Conservation (phyloP, 371 early-diverging fungal species). For the Massospora cicadina region DNA sequence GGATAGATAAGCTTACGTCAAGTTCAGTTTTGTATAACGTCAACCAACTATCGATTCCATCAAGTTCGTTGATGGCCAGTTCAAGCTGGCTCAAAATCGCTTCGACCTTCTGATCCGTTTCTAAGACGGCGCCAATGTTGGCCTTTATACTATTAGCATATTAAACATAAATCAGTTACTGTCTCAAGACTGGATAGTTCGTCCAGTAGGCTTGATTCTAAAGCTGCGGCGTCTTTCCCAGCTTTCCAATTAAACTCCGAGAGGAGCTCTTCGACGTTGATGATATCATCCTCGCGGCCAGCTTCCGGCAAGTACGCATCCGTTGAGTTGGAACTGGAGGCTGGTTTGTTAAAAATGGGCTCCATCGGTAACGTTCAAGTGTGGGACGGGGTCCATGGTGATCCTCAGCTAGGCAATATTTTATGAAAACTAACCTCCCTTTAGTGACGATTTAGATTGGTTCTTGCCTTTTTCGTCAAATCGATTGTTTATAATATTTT, state of each 20-base stretch:
- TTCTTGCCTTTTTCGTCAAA: too few species aligned
- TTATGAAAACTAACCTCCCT: too few species aligned
- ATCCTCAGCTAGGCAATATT: too few species aligned
- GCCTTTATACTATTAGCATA: conserved; percentile 23
- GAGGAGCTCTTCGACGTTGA: conserved; percentile 6
- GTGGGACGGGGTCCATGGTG: too few species aligned
- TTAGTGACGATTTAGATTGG: too few species aligned
- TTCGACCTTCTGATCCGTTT: conserved; percentile 72
- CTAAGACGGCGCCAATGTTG: conserved; percentile 83
- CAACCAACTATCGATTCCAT: conserved; percentile 71
- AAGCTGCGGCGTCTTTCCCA: background rate
- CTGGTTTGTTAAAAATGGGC: background rate
- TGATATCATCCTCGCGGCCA: background rate
- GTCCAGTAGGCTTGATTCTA: conserved; percentile 1
- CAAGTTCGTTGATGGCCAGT: conserved; percentile 52
- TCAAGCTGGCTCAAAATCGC: conserved; percentile 65
- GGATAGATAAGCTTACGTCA: conserved; percentile 32
- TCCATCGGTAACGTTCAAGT: too few species aligned
- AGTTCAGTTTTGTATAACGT: conserved; percentile 67
- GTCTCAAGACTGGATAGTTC: conserved; percentile 10
- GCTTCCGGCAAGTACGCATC: background rate
- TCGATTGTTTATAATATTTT: too few species aligned
- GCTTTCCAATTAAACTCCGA: conserved; percentile 1
- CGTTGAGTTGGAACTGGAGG: background rate
- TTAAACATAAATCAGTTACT: background rate